Evolutionary conservation across 306 rosid species (phyloP).

Genomic region (Vigna mungo): DNA sequence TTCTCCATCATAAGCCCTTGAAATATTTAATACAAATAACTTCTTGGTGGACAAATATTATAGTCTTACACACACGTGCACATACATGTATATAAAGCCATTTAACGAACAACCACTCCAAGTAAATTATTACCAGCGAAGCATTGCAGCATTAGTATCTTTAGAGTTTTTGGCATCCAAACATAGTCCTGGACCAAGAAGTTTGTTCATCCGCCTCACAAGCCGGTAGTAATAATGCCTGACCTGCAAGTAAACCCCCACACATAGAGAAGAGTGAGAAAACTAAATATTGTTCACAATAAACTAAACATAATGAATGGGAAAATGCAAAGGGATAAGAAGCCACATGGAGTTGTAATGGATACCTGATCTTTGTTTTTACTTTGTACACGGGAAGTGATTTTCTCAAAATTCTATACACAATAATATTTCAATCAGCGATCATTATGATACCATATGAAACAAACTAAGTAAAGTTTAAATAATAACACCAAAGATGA

Average conservation of each 20-base stretch:
- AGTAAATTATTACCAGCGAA: conserved; percentile 75
- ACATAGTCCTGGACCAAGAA: conserved; percentile 89
- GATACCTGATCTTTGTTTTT: conserved; percentile 93
- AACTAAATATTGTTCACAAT: not conserved
- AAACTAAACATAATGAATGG: conserved; percentile 11
- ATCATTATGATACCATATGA: conserved; percentile 22
- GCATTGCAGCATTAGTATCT: conserved; percentile 99
- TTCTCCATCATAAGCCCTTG: conserved; percentile 15
- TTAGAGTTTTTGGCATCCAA: conserved; percentile 92
- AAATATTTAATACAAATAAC: not conserved
- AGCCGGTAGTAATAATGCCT: conserved; percentile 98
- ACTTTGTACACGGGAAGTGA: conserved; percentile 93
- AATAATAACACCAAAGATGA: conserved; percentile 17
- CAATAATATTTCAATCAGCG: conserved; percentile 47
- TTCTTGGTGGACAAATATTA: conserved; percentile 17
- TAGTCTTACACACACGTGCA: not conserved
- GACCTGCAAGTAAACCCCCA: conserved; percentile 58
- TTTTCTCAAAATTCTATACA: conserved; percentile 94
- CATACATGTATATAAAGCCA: not conserved
- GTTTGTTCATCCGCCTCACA: conserved; percentile 98
- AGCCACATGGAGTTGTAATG: not conserved
- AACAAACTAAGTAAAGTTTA: conserved; percentile 17
- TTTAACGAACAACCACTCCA: conserved; percentile 19
- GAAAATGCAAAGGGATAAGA: conserved; percentile 24
- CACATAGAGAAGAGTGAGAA: conserved; percentile 25